Conservation (phyloP, 1,284 basidiomycete genomes). For the Austroboletus novae-zelandiae region DNA sequence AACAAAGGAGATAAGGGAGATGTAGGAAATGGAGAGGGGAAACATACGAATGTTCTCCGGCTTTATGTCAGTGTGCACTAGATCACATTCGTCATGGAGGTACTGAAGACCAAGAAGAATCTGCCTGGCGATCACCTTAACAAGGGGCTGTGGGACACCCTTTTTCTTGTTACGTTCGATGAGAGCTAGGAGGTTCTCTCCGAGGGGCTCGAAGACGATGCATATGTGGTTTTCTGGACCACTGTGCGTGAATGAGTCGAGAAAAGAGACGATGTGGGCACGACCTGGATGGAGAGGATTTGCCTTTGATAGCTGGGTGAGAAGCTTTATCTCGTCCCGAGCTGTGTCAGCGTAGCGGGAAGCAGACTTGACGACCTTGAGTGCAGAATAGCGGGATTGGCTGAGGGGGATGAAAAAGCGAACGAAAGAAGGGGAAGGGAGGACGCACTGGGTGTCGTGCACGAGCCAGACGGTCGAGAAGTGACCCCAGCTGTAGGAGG, state of each 20-base stretch:
- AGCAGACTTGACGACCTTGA: slow-evolving; percentile 92
- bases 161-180: slow-evolving; percentile 86
- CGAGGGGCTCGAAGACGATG: slow-evolving; percentile 89
- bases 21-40: slow-evolving; percentile 17
- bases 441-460: slow-evolving; percentile 64
- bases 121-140: slow-evolving; percentile 82
- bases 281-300: slow-evolving; percentile 70
- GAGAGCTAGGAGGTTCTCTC: slow-evolving; percentile 82
- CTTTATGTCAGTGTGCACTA: slow-evolving; percentile 89
- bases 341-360: slow-evolving; percentile 85
- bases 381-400: slow-evolving; percentile 73
- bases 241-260: slow-evolving; percentile 80
- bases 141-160: slow-evolving; percentile 77
- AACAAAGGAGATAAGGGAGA: slow-evolving; percentile 10
- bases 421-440: slow-evolving; percentile 5
- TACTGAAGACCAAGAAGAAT: slow-evolving; percentile 87
- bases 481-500: slow-evolving; percentile 74
- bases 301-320: slow-evolving; percentile 73
- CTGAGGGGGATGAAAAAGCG: slow-evolving; percentile 33
- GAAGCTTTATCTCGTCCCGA: slow-evolving; percentile 86
- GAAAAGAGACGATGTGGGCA: slow-evolving; percentile 76
- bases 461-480: slow-evolving; percentile 88
- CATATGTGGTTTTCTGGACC: slow-evolving; percentile 78
- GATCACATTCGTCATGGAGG: slow-evolving; percentile 85
- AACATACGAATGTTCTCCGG: slow-evolving; percentile 80